Conservation (phyloP, 1,284 basidiomycete genomes). For the Microbotryum silenes-acaulis region DNA sequence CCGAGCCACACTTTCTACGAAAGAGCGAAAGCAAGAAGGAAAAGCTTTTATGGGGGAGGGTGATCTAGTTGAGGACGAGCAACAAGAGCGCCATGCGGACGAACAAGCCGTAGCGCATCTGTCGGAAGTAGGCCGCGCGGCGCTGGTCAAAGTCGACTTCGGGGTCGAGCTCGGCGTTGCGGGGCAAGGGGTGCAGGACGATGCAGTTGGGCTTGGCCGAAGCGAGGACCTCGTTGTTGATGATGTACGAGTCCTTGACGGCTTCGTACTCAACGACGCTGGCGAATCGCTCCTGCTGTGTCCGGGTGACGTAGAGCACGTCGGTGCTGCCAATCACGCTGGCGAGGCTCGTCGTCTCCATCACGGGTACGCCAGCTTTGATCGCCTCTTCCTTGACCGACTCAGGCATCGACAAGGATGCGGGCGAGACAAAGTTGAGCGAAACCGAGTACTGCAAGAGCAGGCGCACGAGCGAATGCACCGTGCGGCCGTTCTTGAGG, state of each 20-base stretch:
- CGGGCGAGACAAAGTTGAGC: constrained; percentile 92
- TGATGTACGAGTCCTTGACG: constrained; percentile 86
- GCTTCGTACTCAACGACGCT: constrained; percentile 74
- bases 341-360: constrained; percentile 75
- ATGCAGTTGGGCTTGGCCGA: constrained; percentile 81
- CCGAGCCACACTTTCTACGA: too few species aligned
- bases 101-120: constrained; percentile 97
- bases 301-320: constrained; percentile 91
- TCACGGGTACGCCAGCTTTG: constrained; percentile 70
- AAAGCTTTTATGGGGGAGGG: too few species aligned
- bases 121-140: constrained; percentile 93
- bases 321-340: constrained; percentile 89
- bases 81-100: constrained; percentile 44
- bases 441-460: constrained; percentile 76
- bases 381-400: constrained; percentile 72
- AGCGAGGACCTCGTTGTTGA: constrained; percentile 68
- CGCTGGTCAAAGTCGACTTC: constrained; percentile 96
- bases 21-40: too few species aligned
- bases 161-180: constrained; percentile 94
- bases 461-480: constrained; percentile 89
- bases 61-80: neutral
- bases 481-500: constrained; percentile 95
- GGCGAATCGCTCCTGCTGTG: constrained; percentile 91
- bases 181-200: constrained; percentile 94
- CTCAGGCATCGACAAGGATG: constrained; percentile 84